Conservation (phyloP, 2,329 filamentous ascomycete genomes). For the Penicillium sp. region DNA sequence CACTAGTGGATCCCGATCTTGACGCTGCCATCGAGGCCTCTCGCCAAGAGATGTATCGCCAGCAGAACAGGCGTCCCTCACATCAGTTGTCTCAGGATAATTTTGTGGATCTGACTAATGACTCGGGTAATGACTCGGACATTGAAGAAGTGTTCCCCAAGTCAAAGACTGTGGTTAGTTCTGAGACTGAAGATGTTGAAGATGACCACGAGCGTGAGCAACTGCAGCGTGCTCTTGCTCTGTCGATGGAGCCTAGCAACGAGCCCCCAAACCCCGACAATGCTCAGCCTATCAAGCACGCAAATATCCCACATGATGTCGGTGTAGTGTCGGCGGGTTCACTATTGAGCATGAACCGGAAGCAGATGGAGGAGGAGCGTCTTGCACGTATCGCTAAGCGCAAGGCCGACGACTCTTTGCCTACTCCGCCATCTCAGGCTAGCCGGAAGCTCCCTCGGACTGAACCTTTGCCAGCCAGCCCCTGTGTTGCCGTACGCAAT, state of each 20-base stretch:
- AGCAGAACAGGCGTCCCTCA: not conserved
- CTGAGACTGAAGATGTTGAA: slow-evolving; percentile 24
- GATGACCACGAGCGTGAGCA: slow-evolving; percentile 34
- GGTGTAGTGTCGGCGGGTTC: not conserved
- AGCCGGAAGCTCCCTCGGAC: slow-evolving; percentile 25
- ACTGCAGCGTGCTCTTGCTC: slow-evolving; percentile 34
- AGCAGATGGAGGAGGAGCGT: slow-evolving; percentile 81
- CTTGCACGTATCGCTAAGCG: slow-evolving; percentile 66
- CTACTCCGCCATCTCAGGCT: slow-evolving; percentile 30
- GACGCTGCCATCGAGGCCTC: slow-evolving; percentile 25
- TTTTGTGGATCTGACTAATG: slow-evolving; percentile 37
- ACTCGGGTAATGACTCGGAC: slow-evolving; percentile 30
- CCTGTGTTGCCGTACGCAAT: not conserved
- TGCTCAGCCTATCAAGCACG: not conserved
- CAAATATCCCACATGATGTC: not conserved
- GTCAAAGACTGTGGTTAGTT: slow-evolving; percentile 27
- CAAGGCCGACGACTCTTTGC: slow-evolving; percentile 44
- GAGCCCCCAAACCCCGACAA: not conserved
- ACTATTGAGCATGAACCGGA: slow-evolving; percentile 65
- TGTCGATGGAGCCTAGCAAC: slow-evolving; percentile 31
- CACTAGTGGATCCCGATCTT: slow-evolving; percentile 17
- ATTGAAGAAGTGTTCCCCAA: slow-evolving; percentile 26
- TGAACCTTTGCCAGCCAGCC: not conserved
- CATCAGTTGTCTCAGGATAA: not conserved
- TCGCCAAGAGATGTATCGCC: slow-evolving; percentile 11